These are phyloP conservation scores for Globisporangium sylvaticum DNA, from an alignment of 352 stramenopile genomes.

Conservation along the genomic window DNA sequence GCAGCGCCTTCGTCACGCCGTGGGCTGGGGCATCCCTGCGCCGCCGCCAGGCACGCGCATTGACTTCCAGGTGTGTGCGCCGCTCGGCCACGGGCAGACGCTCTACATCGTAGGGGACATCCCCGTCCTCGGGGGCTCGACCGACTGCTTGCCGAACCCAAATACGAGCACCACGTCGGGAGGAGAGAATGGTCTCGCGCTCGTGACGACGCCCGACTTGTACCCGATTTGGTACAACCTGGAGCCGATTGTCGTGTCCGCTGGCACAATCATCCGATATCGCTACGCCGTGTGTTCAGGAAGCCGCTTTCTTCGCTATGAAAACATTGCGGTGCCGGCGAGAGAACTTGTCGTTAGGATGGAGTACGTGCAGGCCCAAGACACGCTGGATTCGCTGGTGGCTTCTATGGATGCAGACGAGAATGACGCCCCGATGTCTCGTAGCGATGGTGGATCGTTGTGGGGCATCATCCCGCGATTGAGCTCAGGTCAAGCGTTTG, in stretches of 20 bases:
- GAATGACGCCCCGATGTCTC: conserved; percentile 14
- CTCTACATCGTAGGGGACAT: conserved; percentile 81
- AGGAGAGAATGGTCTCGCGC: conserved; percentile 47
- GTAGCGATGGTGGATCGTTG: conserved; percentile 15
- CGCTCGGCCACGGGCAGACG: conserved; percentile 73
- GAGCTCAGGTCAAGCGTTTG: conserved; percentile 82
- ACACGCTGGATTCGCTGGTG: conserved; percentile 57
- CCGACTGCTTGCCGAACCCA: conserved; percentile 49
- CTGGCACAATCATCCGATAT: conserved; percentile 67
- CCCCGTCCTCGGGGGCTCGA: conserved; percentile 56
- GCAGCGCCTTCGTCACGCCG: conserved; percentile 75
- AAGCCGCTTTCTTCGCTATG: conserved; percentile 74
- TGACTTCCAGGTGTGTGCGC: conserved; percentile 78
- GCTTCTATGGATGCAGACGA: background rate
- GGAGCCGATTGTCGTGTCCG: conserved; percentile 66
- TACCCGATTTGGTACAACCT: conserved; percentile 90
- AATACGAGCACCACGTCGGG: conserved; percentile 26
- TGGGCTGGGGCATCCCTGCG: conserved; percentile 63
- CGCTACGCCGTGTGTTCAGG: conserved; percentile 83
- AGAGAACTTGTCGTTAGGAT: conserved; percentile 54
- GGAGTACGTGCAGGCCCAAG: conserved; percentile 66
- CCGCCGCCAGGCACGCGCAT: conserved; percentile 62
- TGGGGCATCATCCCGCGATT: conserved; percentile 70
- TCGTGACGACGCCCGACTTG: conserved; percentile 85
- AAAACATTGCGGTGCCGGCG: conserved; percentile 36